A percentile compares a stretch with the other conserved stretches of the same genome.
Evolutionary conservation across 164 flowering plant genomes (phyloP).

Genomic region (Taxillus chinensis): DNA sequence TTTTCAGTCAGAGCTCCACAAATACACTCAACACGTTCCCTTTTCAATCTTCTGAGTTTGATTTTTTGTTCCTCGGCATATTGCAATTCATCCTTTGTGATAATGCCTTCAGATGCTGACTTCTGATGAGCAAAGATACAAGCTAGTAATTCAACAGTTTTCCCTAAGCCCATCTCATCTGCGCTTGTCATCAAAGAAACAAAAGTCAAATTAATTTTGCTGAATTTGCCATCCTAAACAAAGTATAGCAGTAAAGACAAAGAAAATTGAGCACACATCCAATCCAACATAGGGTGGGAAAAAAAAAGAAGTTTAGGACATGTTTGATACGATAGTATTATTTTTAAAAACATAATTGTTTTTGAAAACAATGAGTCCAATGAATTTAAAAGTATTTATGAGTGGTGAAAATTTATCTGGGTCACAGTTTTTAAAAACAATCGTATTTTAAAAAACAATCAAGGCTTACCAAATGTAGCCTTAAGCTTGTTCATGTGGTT

Average conservation of each 20-base stretch:
- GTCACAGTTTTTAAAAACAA: too few relatives aligned
- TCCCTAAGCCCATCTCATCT: slow-evolving; percentile 99
- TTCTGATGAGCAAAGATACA: slow-evolving; percentile 71
- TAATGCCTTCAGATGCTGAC: slow-evolving; percentile 25
- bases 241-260: not conserved
- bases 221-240: slow-evolving; percentile 1
- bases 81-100: slow-evolving; percentile 11
- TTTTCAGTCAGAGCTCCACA: slow-evolving; percentile 87
- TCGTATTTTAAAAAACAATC: too few relatives aligned
- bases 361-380: too few relatives aligned
- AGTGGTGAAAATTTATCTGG: too few relatives aligned
- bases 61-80: slow-evolving; percentile 18
- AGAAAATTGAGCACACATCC: too few relatives aligned
- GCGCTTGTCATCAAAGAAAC: slow-evolving; percentile 17
- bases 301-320: too few relatives aligned
- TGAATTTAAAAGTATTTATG: too few relatives aligned
- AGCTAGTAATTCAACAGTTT: slow-evolving; percentile 90
- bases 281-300: too few relatives aligned
- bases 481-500: too few relatives aligned
- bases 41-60: slow-evolving; percentile 52
- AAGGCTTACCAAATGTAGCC: too few relatives aligned
- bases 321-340: too few relatives aligned
- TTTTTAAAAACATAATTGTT: too few relatives aligned
- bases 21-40: slow-evolving; percentile 82
- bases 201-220: slow-evolving; percentile 2